Evolutionary conservation across 2,329 filamentous ascomycete species (phyloP).

Genomic region (Colletotrichum sp.): DNA sequence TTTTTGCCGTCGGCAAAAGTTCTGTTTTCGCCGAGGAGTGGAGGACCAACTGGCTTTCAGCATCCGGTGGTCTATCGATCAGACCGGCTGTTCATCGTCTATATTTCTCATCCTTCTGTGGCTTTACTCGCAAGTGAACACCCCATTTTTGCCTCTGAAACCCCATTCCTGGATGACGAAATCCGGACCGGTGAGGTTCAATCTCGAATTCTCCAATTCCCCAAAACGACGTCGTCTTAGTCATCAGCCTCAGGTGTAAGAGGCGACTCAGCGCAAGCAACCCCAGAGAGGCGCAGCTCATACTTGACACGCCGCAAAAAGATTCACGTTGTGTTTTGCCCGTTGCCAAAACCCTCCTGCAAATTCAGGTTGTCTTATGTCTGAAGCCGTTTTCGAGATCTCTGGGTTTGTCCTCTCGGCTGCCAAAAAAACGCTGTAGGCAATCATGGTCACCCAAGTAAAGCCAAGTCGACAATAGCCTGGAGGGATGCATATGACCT

Average conservation of each 20-base stretch:
- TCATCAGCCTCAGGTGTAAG: background rate
- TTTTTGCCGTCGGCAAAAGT: slow-evolving; percentile 9
- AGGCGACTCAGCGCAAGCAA: background rate
- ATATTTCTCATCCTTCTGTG: background rate
- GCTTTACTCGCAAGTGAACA: background rate
- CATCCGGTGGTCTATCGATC: background rate
- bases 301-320: background rate
- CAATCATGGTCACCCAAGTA: background rate
- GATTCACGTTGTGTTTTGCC: background rate
- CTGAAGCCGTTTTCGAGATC: background rate
- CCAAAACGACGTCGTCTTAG: background rate
- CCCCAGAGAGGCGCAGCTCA: background rate
- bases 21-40: background rate
- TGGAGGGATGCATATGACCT: background rate
- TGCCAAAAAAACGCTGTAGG: too few relatives aligned
- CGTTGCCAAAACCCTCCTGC: background rate
- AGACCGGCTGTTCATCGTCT: background rate
- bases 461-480: background rate
- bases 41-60: background rate
- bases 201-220: background rate
- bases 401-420: background rate
- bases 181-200: background rate
- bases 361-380: background rate
- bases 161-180: background rate
- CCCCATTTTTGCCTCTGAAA: background rate